Conservation (phyloP, 768 basidiomycete genomes). For the Crepidotus variabilis region DNA sequence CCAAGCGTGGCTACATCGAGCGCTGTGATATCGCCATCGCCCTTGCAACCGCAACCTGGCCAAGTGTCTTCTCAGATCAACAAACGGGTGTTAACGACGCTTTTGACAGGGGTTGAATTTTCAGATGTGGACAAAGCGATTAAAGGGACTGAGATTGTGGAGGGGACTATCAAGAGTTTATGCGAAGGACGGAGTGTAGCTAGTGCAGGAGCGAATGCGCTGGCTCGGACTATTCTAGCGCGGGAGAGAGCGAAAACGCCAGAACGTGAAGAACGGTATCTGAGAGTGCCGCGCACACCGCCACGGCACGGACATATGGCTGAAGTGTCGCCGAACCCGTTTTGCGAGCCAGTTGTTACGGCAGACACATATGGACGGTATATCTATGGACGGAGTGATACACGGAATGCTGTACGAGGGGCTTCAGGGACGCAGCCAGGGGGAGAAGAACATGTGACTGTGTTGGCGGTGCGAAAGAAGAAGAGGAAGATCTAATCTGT, state of each 20-base stretch:
- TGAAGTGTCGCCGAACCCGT: constrained; percentile 63
- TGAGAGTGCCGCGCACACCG: constrained; percentile 47
- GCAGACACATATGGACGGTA: constrained; percentile 56
- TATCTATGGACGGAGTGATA: constrained; percentile 55
- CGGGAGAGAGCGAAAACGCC: constrained; percentile 34
- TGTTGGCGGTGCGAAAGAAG: constrained; percentile 58
- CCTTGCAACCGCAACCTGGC: constrained; percentile 44
- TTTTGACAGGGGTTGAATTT: constrained; percentile 79
- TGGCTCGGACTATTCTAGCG: not conserved
- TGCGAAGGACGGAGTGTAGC: constrained; percentile 56
- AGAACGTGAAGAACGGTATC: constrained; percentile 25
- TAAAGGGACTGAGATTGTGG: constrained; percentile 69
- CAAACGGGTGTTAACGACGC: constrained; percentile 63
- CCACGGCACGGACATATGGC: constrained; percentile 31
- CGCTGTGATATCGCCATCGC: constrained; percentile 10
- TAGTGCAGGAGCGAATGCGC: not conserved
- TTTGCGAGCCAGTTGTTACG: constrained; percentile 61
- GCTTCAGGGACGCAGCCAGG: constrained; percentile 1
- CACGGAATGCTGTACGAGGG: constrained; percentile 42
- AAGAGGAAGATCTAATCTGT: constrained; percentile 23
- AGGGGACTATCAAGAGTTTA: constrained; percentile 62
- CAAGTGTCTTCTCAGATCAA: constrained; percentile 65
- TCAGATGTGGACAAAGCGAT: constrained; percentile 59
- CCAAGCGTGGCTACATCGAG: not conserved
- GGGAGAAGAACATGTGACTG: constrained; percentile 37